A percentile compares a stretch with the other conserved stretches of the same genome.
These are phyloP conservation scores for Phoma sp. DNA, from an alignment of 2,329 filamentous ascomycete species.

Conservation along the genomic window DNA sequence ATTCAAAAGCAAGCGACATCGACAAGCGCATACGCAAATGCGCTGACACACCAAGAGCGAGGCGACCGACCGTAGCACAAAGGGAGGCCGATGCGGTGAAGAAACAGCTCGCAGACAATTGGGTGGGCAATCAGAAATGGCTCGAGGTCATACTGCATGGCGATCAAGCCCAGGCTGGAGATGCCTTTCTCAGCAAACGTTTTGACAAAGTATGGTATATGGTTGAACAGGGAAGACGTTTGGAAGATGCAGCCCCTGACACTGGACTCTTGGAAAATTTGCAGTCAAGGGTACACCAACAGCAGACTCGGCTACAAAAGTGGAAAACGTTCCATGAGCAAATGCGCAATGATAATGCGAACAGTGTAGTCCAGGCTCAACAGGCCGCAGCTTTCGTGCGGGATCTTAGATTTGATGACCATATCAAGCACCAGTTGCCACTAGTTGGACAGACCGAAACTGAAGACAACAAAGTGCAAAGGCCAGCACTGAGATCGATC, in stretches of 20 bases:
- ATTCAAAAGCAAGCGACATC: slow-evolving; percentile 66
- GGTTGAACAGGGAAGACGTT: slow-evolving; percentile 64
- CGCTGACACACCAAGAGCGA: slow-evolving; percentile 32
- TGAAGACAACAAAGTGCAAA: slow-evolving; percentile 4
- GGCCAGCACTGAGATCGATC: slow-evolving; percentile 19
- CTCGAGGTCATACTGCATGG: slow-evolving; percentile 73
- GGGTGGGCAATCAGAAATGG: slow-evolving; percentile 79
- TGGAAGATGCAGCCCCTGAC: slow-evolving; percentile 61
- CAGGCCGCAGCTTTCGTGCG: slow-evolving; percentile 14
- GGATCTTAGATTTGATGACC: slow-evolving; percentile 41
- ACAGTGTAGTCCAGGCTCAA: not conserved
- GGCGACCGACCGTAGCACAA: slow-evolving; percentile 38
- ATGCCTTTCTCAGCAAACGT: slow-evolving; percentile 67
- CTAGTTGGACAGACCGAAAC: slow-evolving; percentile 17
- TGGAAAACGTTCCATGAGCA: slow-evolving; percentile 73
- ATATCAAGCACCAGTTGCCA: slow-evolving; percentile 39
- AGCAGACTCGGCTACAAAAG: slow-evolving; percentile 70
- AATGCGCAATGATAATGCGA: slow-evolving; percentile 23
- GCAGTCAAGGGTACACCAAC: slow-evolving; percentile 69
- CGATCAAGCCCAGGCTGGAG: slow-evolving; percentile 62
- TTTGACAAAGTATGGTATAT: slow-evolving; percentile 76
- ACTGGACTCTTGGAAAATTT: slow-evolving; percentile 71
- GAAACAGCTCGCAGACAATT: slow-evolving; percentile 71
- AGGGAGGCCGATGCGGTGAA: slow-evolving; percentile 54
- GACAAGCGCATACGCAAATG: slow-evolving; percentile 57